Evolutionary conservation across 305 asterid species (phyloP).

Genomic region (Withania somnifera): DNA sequence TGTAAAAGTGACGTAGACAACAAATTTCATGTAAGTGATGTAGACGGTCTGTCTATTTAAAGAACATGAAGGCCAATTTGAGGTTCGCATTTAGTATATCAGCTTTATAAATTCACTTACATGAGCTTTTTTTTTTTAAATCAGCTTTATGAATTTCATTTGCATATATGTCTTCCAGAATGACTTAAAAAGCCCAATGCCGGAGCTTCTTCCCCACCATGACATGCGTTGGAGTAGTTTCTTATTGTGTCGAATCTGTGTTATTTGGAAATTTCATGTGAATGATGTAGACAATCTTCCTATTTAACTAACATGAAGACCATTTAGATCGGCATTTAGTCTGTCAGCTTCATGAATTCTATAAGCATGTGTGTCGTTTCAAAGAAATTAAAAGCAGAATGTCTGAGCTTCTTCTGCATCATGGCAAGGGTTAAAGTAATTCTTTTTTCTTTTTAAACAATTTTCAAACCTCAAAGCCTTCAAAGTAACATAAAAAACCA

Average conservation of each 20-base stretch:
- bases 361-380: not conserved
- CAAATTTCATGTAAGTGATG: constrained; percentile 29
- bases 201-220: not conserved
- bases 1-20: constrained; percentile 1
- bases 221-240: not conserved
- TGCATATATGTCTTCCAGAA: not conserved
- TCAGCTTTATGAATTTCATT: not conserved
- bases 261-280: constrained; percentile 24
- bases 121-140: too few relatives aligned
- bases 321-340: not conserved
- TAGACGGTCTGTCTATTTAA: not conserved
- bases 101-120: not conserved
- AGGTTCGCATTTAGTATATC: not conserved
- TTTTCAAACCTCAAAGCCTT: not conserved
- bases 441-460: too few relatives aligned
- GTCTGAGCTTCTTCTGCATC: not conserved
- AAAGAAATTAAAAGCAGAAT: not conserved
- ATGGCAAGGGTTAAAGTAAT: not conserved
- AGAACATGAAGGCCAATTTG: not conserved
- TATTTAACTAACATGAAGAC: not conserved
- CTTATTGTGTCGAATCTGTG: not conserved
- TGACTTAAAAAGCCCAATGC: not conserved
- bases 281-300: constrained; percentile 1
- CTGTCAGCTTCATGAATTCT: not conserved
- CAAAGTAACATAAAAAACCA: not conserved